Base-by-base conservation (phyloP, 2,329 filamentous ascomycete genomes). In the Trichoderma sp. region DNA sequence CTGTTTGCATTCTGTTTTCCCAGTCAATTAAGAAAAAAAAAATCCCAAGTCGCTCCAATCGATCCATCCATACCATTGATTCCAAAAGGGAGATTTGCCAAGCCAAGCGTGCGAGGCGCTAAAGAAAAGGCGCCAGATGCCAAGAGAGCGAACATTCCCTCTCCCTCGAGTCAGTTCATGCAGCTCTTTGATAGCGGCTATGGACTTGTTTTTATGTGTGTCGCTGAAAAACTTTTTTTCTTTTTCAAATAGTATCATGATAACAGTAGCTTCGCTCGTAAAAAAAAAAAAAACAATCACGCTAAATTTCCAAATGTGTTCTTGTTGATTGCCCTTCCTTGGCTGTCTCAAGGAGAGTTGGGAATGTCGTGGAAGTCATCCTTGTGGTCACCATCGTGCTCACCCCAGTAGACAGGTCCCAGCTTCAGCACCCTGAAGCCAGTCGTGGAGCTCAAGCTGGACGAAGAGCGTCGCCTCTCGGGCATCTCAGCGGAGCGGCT, bases 321-420 rank as follows among this genome's bases (percentile, higher is more conserved):
- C 29, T 8, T 49, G 21, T 53, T n/a, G 31, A n/a, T 14, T 37
- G 24, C n/a, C 21, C n/a, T 11, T 40, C 14, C 24, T 11, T 40
- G 16, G 11, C 27, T 49, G 43, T 13, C 33, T 37, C 33, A 70
- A 27, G 68, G 68, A 21, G 62, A 67, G 14, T n/a, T 16, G n/a
- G 68, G 56, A 63, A 69, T 40, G 14, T 86, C 83, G 78, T 84
- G 79, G 77, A 81, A 89, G 81, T 89, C 87, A 57, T 80, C 82
- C 80, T 86, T 84, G 81, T 87, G 81, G 68, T 85, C 86, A 71
- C 83, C 86, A 27, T 81, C 80, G 78, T 88, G 85, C 82, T 87
- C 87, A 72, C 88, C 88, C 79, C 83, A 89, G 83, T 89, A 87
- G 70, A 90, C 87, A 40, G 88, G 88, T 29, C 86, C 86, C 69